Evolutionary conservation across 2,329 filamentous ascomycete genomes (phyloP).

Genomic region (Paramyrothecium sp.): DNA sequence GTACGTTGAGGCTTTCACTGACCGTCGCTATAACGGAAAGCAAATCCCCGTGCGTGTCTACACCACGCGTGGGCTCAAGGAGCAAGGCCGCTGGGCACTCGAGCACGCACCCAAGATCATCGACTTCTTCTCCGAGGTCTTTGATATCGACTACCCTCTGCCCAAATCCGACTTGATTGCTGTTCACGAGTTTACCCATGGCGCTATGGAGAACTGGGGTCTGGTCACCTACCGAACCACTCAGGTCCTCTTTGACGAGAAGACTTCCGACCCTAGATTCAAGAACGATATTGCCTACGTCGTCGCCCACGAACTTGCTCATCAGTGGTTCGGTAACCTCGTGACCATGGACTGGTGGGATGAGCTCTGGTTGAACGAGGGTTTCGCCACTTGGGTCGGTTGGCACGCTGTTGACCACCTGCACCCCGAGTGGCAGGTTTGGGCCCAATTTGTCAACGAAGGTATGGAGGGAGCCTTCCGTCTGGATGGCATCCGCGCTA

Average conservation of each 20-base stretch:
- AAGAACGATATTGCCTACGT: slow-evolving; percentile 95
- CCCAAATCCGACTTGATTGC: slow-evolving; percentile 90
- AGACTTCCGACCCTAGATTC: slow-evolving; percentile 84
- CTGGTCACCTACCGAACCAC: slow-evolving; percentile 95
- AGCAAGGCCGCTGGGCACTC: slow-evolving; percentile 86
- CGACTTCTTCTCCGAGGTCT: slow-evolving; percentile 95
- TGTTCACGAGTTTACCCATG: slow-evolving; percentile 86
- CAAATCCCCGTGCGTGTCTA: slow-evolving; percentile 92
- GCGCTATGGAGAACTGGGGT: slow-evolving; percentile 96
- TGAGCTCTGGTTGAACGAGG: slow-evolving; percentile 91
- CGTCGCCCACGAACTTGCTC: slow-evolving; percentile 94
- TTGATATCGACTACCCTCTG: slow-evolving; percentile 87
- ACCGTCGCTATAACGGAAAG: slow-evolving; percentile 88
- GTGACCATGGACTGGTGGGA: slow-evolving; percentile 98
- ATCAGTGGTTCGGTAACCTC: slow-evolving; percentile 94
- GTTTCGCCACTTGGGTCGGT: slow-evolving; percentile 97
- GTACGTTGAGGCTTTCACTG: slow-evolving; percentile 88
- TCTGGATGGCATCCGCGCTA: slow-evolving; percentile 85
- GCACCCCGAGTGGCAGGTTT: slow-evolving; percentile 96
- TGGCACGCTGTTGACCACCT: slow-evolving; percentile 91
- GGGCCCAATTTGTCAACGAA: slow-evolving; percentile 96
- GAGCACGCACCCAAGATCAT: slow-evolving; percentile 91
- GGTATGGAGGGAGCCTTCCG: slow-evolving; percentile 88
- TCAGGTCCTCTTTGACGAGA: slow-evolving; percentile 92
- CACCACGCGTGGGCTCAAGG: slow-evolving; percentile 89